phyloP scores from a whole-genome alignment of 1,284 basidiomycete genomes.

The Pseudozyma flocculosa region DNA sequence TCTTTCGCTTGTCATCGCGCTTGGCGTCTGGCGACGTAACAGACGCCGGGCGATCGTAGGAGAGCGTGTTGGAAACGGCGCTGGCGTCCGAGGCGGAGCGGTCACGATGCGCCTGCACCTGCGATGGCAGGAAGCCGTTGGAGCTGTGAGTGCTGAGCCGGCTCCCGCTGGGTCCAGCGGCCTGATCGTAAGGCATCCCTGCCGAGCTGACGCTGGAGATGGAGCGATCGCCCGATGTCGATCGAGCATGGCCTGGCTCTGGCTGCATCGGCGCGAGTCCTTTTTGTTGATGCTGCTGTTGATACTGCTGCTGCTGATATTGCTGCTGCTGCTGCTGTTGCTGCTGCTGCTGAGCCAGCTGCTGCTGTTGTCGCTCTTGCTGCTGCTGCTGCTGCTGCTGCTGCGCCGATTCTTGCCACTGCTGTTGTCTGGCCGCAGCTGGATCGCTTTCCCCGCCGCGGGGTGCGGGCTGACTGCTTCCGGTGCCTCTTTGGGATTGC shows the following conservation, averaged over 20 bases:
- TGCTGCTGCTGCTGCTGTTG: constrained; percentile 44
- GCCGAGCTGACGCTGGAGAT: constrained; percentile 29
- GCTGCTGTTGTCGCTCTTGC: constrained; percentile 38
- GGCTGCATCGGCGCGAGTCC: constrained; percentile 1
- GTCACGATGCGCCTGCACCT: constrained; percentile 37
- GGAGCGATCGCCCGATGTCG: constrained; percentile 33
- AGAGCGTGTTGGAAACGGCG: constrained; percentile 20
- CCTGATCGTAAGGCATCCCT: constrained; percentile 8
- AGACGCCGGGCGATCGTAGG: constrained; percentile 15
- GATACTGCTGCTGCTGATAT: neutral
- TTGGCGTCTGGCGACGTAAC: constrained; percentile 13
- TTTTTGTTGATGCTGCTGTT: constrained; percentile 2
- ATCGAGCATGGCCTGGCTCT: constrained; percentile 20
- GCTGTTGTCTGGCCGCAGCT: constrained; percentile 12
- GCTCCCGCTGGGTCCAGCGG: constrained; percentile 14
- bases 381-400: constrained; percentile 34
- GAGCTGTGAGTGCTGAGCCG: constrained; percentile 31
- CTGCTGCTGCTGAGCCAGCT: constrained; percentile 12
- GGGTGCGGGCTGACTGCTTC: no score
- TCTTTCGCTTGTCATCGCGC: constrained; percentile 29
- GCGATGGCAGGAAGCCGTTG: constrained; percentile 43
- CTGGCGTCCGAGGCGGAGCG: constrained; percentile 42
- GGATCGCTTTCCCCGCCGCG: no score
- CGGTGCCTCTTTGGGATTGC: no score
- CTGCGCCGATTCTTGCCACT: constrained; percentile 57